Conservation (phyloP, 192 early-diverging fungal species). For the Backusella tarrabulga region DNA sequence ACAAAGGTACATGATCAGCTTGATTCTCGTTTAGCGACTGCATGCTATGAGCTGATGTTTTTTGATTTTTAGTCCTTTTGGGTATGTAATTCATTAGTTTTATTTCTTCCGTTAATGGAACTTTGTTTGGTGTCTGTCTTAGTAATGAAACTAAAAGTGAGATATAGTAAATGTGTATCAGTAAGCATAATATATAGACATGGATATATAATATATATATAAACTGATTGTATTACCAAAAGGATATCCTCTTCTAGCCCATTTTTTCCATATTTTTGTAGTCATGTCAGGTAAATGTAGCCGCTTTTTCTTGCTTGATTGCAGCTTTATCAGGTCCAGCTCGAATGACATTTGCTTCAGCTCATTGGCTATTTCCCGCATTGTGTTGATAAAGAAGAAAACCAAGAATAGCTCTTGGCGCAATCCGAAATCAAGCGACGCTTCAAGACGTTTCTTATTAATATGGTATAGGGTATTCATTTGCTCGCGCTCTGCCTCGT, state of each 20-base stretch:
- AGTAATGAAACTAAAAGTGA: neutral
- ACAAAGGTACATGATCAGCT: neutral
- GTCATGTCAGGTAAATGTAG: slow-evolving; percentile 33
- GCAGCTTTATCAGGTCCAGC: neutral
- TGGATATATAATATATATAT: neutral
- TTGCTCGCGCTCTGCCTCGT: slow-evolving; percentile 18
- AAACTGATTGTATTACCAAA: slow-evolving; percentile 8
- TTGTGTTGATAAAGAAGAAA: slow-evolving; percentile 48
- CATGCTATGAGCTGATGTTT: neutral
- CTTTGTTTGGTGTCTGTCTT: neutral
- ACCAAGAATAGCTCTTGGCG: slow-evolving; percentile 50
- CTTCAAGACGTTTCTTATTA: neutral
- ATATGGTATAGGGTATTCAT: slow-evolving; percentile 16
- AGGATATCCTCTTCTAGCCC: slow-evolving; percentile 26
- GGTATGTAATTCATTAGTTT: neutral
- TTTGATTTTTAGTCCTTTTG: neutral
- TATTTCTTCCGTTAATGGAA: neutral
- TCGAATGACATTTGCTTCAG: slow-evolving; percentile 20
- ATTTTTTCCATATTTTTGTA: slow-evolving; percentile 30
- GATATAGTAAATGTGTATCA: neutral
- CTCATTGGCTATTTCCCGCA: slow-evolving; percentile 48
- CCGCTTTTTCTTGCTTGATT: slow-evolving; percentile 21
- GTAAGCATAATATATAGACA: neutral
- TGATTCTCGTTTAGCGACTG: neutral
- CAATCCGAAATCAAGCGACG: slow-evolving; percentile 13